These are phyloP conservation scores for Andalucia godoyi DNA, from an alignment of 78 protist genomes.

Conservation along the genomic window DNA sequence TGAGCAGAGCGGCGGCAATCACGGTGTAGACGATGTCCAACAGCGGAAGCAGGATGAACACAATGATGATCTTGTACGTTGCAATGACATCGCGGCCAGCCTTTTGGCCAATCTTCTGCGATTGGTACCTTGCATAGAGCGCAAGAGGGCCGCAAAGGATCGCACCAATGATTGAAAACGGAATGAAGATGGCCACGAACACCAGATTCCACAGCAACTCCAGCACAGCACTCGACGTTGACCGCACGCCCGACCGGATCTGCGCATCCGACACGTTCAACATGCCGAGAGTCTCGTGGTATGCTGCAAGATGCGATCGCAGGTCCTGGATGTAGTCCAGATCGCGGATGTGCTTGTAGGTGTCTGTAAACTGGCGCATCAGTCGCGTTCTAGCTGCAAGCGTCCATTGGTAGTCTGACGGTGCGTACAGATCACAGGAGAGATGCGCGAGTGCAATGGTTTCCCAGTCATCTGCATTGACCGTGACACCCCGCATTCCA, in stretches of 20 bases:
- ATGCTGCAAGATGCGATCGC: neutral
- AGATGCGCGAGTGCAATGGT: neutral
- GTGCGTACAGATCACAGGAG: conserved; percentile 6
- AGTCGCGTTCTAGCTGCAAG: neutral
- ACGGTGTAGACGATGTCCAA: neutral
- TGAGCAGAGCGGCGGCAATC: neutral
- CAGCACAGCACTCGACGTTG: neutral
- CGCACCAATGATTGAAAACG: neutral
- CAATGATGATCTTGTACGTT: neutral
- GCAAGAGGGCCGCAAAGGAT: neutral
- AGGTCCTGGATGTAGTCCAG: neutral
- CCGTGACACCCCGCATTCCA: neutral
- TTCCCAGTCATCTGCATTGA: conserved; percentile 23
- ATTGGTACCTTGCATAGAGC: neutral
- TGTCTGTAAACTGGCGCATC: neutral
- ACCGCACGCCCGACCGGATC: neutral
- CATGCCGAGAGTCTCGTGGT: neutral
- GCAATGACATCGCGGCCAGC: conserved; percentile 17
- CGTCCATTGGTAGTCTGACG: neutral
- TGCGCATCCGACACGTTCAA: neutral
- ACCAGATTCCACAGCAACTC: neutral
- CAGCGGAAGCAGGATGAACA: neutral
- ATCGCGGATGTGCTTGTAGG: too few relatives aligned
- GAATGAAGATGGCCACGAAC: neutral
- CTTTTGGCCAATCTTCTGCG: neutral